Base-by-base conservation (phyloP, 768 basidiomycete genomes). In the Mycena crocata region DNA sequence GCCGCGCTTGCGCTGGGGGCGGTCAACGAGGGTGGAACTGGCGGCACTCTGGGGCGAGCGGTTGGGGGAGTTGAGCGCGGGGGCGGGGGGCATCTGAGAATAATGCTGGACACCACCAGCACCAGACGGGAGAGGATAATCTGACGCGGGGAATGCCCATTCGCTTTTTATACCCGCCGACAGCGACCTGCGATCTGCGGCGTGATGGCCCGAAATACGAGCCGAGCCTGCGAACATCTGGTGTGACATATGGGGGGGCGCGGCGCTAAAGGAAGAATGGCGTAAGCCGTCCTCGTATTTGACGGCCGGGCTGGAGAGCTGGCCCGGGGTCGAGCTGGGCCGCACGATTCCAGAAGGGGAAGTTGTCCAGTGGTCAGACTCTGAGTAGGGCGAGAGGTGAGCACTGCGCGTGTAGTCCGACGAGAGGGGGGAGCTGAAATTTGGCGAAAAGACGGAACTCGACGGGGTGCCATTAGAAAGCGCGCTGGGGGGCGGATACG, bases 1-100 rank as follows among this genome's bases (percentile, higher is more conserved):
- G 64, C 93, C 93, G 62, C 93, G 88, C 75, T 94, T 93, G 70
- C 93, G 90, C 49, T 87, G 89, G 17, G 92, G 92, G 23, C 92
- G 90, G 70, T 93, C 92, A 68, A 90, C 89, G 62, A 91, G 88
- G 30, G 86, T 83, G 12, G 90, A 88, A 31, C 82, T 78, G 13
- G 87, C 79, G 28, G 86, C 78, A 12, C 82, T 65, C 69, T 84
- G 85, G 3, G 89, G 86, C 1, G 89, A 85, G 51, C 87, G 88
- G 0, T 86, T 82, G 2, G 84, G 84, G 3, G 89, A 86, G 61
- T 79, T 78, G 37, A 86, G 78, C 19, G 86, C 80, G 2, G 86
- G 80, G 39, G 82, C 77, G 55, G 84, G 80, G 12, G 86, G 75
- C 68, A 87, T 81, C 28, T 82, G n/a, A 77, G 46, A 85, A 56